Evolutionary conservation across 2,329 filamentous ascomycete genomes (phyloP).

Genomic region (Talaromyces piceae): DNA sequence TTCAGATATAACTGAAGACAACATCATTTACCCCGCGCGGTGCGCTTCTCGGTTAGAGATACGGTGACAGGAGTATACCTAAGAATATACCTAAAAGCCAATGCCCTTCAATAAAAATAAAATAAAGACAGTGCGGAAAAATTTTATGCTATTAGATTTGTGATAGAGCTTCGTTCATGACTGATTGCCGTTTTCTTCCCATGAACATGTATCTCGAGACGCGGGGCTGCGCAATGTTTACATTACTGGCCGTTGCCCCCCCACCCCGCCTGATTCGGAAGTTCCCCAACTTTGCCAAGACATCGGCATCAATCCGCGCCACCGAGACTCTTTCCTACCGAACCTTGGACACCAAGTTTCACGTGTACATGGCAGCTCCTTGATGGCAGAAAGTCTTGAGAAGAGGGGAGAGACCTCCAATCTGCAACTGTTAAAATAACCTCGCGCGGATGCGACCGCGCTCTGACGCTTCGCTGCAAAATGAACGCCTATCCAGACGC

Average conservation of each 20-base stretch:
- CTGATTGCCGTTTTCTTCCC: background rate
- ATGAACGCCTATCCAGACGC: constrained; percentile 33
- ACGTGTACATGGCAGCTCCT: background rate
- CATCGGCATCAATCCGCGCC: constrained; percentile 1
- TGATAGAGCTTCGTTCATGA: background rate
- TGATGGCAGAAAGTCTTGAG: background rate
- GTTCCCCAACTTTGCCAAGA: constrained; percentile 30
- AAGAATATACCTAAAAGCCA: background rate
- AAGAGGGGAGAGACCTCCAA: background rate
- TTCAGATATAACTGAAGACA: background rate
- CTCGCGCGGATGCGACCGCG: no score
- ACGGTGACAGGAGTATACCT: no score
- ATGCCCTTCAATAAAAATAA: background rate
- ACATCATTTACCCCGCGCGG: background rate
- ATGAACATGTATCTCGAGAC: background rate
- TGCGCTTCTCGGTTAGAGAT: background rate
- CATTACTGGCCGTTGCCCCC: constrained; percentile 24
- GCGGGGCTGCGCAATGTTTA: constrained; percentile 3
- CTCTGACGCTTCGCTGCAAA: constrained; percentile 15
- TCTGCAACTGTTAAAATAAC: background rate
- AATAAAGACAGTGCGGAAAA: background rate
- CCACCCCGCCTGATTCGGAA: constrained; percentile 25
- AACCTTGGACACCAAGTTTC: background rate
- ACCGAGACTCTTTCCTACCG: background rate
- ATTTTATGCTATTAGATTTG: no score